These are phyloP conservation scores for Talinum fruticosum DNA, from an alignment of 148 eudicot species.

Conservation along the genomic window DNA sequence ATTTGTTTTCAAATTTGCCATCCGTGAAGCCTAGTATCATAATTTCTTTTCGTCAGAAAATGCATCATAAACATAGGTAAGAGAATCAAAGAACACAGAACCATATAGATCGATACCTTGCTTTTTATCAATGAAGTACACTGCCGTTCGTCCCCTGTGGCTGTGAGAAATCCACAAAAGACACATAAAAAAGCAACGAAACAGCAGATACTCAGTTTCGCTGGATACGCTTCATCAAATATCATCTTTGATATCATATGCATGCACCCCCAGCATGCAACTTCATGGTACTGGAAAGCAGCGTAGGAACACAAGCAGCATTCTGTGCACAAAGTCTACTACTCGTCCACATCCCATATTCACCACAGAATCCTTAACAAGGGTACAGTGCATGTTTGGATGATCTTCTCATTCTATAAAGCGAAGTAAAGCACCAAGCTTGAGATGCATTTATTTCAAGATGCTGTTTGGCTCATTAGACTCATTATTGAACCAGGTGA, in stretches of 20 bases:
- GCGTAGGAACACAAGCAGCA: neutral
- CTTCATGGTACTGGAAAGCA: neutral
- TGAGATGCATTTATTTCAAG: neutral
- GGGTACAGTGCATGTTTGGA: neutral
- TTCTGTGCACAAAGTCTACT: neutral
- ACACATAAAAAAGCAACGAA: neutral
- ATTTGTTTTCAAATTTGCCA: no score
- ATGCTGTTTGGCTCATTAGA: neutral
- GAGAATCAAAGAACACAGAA: neutral
- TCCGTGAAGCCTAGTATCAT: neutral
- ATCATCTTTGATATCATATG: neutral
- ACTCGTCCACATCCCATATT: neutral
- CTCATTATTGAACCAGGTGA: neutral
- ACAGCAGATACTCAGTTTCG: neutral
- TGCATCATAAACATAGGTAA: neutral
- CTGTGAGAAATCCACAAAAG: neutral
- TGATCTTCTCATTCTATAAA: neutral
- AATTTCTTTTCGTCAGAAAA: neutral
- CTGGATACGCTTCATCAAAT: neutral
- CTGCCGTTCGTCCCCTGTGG: neutral
- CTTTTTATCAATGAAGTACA: neutral
- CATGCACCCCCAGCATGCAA: neutral
- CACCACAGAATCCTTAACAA: neutral
- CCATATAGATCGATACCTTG: neutral
- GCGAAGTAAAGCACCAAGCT: neutral